Evolutionary conservation across 768 basidiomycete genomes (phyloP), one percentile per base, ranked within the genome.

Genomic region (Tulasnella sp.): DNA sequence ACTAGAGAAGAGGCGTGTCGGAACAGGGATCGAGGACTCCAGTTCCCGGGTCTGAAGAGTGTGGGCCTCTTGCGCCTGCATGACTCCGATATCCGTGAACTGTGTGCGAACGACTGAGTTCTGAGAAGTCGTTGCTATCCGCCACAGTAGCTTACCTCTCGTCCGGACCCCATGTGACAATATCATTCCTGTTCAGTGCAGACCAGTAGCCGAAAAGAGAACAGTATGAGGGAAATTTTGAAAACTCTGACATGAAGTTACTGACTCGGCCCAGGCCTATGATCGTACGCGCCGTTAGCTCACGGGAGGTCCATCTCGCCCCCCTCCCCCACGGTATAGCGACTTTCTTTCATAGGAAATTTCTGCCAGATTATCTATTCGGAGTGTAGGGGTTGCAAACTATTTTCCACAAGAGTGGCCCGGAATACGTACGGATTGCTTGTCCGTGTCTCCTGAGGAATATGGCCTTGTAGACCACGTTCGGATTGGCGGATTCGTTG

Each of bases 381-480:
- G n/a, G 45, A 48, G 30, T 24, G 19, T 48, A n/a, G n/a, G n/a
- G n/a, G n/a, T 57, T 17, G 48, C 19, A 63, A 46, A 17, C 15
- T n/a, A n/a, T n/a, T n/a, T n/a, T n/a, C n/a, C n/a, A n/a, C n/a
- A n/a, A n/a, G n/a, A n/a, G n/a, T n/a, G n/a, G 34, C 43, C 46
- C 30, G 9, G 27, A 34, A 12, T 50, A 64, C 83, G 63, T 68
- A 86, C 85, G 85, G 64, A 75, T 79, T 55, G 85, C 87, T 69
- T 88, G 73, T 1, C 87, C 87, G 61, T 90, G 87, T 63, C 87
- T 73, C 1, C 78, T 78, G 1, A 87, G 68, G 59, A 83, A 78
- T 54, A 88, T 71, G 11, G 85, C 72, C 64, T 87, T 89, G 71
- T 82, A 83, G 11, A 69, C 69, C 22, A 72, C 73, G 1, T 69